phyloP scores from a whole-genome alignment of 108 stramenopile genomes.

The Cylindrotheca fusiformis region DNA sequence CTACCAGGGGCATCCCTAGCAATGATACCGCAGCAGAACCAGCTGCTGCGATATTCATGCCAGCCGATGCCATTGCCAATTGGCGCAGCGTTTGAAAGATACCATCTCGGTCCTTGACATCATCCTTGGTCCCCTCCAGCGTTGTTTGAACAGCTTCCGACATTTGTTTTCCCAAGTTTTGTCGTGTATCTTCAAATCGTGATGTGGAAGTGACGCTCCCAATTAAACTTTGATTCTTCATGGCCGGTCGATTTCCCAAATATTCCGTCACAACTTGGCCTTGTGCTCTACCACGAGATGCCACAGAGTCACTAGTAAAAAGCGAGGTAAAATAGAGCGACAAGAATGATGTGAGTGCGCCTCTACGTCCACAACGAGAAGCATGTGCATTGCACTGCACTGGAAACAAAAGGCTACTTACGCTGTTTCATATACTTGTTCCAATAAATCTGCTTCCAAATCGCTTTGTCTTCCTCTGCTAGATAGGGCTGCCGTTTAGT shows the following conservation, averaged over 20 bases:
- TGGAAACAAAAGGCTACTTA: constrained; percentile 25
- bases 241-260: constrained; percentile 64
- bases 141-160: constrained; percentile 28
- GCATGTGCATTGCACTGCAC: neutral
- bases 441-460: constrained; percentile 19
- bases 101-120: constrained; percentile 16
- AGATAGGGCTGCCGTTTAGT: constrained; percentile 21
- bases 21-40: constrained; percentile 14
- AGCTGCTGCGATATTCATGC: constrained; percentile 26
- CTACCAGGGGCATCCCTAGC: constrained; percentile 23
- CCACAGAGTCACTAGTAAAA: constrained; percentile 52
- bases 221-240: constrained; percentile 49
- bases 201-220: constrained; percentile 61
- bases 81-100: constrained; percentile 2
- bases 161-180: constrained; percentile 45
- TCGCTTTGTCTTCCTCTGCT: constrained; percentile 17
- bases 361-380: too few species aligned
- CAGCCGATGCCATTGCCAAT: constrained; percentile 27
- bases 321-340: too few species aligned
- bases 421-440: constrained; percentile 34
- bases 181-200: constrained; percentile 55
- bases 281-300: constrained; percentile 61
- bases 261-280: constrained; percentile 74
- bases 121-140: constrained; percentile 14
- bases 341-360: too few species aligned